Conservation (phyloP, 306 rosid genomes). For the Ochetophila trinervis region DNA sequence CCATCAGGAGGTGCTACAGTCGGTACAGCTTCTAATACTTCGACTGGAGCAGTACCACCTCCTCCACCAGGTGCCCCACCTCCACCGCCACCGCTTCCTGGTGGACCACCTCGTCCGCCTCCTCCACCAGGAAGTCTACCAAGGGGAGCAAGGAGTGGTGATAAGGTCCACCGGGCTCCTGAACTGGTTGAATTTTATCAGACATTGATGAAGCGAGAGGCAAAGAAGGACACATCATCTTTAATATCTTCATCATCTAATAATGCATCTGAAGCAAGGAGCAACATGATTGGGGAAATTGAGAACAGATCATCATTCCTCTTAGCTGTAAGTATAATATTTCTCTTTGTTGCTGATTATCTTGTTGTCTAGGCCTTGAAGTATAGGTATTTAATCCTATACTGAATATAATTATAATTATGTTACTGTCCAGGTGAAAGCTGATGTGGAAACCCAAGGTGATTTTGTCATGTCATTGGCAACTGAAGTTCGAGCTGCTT, state of each 20-base stretch:
- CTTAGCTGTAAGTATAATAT: slow-evolving; percentile 64
- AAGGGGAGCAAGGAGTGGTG: slow-evolving; percentile 59
- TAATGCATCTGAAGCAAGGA: slow-evolving; percentile 71
- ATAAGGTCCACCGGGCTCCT: slow-evolving; percentile 88
- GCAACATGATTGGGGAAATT: slow-evolving; percentile 97
- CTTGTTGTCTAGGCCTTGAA: slow-evolving; percentile 4
- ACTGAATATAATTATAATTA: background rate
- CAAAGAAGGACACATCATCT: slow-evolving; percentile 79
- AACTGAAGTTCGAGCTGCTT: slow-evolving; percentile 84
- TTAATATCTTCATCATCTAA: slow-evolving; percentile 58
- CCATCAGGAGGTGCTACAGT: slow-evolving; percentile 38
- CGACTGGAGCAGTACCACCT: slow-evolving; percentile 51
- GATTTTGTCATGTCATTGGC: slow-evolving; percentile 92
- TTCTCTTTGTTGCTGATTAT: slow-evolving; percentile 5
- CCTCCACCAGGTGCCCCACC: slow-evolving; percentile 71
- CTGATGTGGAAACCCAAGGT: slow-evolving; percentile 95
- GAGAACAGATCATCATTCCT: slow-evolving; percentile 90
- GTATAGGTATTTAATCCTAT: background rate
- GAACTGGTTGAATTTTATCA: slow-evolving; percentile 91
- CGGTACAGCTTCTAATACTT: slow-evolving; percentile 40
- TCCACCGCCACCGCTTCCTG: slow-evolving; percentile 44
- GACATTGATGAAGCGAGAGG: slow-evolving; percentile 91
- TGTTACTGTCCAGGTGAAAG: slow-evolving; percentile 64
- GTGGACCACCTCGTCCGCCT: slow-evolving; percentile 89
- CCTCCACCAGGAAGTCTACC: slow-evolving; percentile 86